Evolutionary conservation across 495 filamentous ascomycete species (phyloP).

Genomic region (Parathielavia appendiculata): DNA sequence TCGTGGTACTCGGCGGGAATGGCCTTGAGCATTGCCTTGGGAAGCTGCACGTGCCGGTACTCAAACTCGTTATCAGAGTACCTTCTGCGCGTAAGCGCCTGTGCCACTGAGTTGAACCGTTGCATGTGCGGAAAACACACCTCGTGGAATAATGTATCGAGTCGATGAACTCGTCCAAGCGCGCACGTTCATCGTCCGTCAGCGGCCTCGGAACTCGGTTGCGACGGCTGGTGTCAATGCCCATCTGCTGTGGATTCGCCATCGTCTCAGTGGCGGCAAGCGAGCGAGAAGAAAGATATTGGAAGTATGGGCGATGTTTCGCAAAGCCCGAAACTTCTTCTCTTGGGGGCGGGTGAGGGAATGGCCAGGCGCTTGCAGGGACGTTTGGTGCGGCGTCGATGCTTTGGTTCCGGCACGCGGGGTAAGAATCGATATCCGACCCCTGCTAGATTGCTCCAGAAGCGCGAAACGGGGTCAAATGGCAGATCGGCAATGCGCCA

Average conservation of each 20-base stretch:
- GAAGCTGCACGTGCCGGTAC: slow-evolving; percentile 94
- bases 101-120: background rate
- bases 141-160: slow-evolving; percentile 91
- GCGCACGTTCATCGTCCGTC: slow-evolving; percentile 71
- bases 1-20: slow-evolving; percentile 97
- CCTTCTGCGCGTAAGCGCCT: slow-evolving; percentile 40
- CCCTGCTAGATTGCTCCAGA: background rate
- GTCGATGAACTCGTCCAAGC: slow-evolving; percentile 86
- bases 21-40: slow-evolving; percentile 94
- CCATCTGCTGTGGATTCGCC: slow-evolving; percentile 37
- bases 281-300: background rate
- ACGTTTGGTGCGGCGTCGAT: background rate
- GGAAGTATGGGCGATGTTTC: background rate
- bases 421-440: slow-evolving; percentile 5
- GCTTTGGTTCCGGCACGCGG: slow-evolving; percentile 3
- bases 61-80: slow-evolving; percentile 86
- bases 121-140: slow-evolving; percentile 45
- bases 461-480: background rate
- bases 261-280: slow-evolving; percentile 13
- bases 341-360: no score
- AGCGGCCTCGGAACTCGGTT: slow-evolving; percentile 79
- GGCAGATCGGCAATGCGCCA: background rate
- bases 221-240: slow-evolving; percentile 75
- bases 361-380: no score
- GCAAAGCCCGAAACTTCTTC: background rate